phyloP scores from a whole-genome alignment of 306 rosid genomes.

The Vigna radiata region DNA sequence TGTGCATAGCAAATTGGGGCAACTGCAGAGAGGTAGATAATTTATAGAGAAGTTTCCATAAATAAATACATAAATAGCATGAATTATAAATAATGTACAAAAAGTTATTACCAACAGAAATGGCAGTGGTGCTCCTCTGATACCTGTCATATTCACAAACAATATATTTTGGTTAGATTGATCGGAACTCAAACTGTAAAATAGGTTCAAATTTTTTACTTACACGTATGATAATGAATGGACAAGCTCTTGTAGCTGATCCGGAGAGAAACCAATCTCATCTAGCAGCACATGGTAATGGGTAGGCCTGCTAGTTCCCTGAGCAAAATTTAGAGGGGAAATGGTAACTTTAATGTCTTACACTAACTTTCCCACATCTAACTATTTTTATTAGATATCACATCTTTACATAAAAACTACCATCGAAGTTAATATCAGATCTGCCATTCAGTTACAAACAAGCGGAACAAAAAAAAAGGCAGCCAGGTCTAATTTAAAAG shows the following conservation, averaged over 20 bases:
- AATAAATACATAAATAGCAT: not conserved
- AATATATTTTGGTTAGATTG: constrained; percentile 4
- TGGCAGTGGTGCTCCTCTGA: constrained; percentile 95
- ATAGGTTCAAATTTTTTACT: constrained; percentile 51
- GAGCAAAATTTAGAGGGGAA: constrained; percentile 24
- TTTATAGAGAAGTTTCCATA: not conserved
- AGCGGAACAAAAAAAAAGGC: not conserved
- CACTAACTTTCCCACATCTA: too few relatives aligned
- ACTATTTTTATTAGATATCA: too few relatives aligned
- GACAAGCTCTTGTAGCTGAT: constrained; percentile 91
- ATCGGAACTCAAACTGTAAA: not conserved
- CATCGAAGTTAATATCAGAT: not conserved
- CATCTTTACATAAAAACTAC: too few relatives aligned
- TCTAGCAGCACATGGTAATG: constrained; percentile 91
- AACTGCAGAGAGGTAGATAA: constrained; percentile 53
- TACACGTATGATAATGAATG: constrained; percentile 98
- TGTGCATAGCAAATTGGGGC: constrained; percentile 95
- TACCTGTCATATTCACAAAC: constrained; percentile 59
- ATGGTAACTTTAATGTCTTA: not conserved
- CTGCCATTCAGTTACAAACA: not conserved
- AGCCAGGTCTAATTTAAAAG: not conserved
- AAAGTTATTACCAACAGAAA: constrained; percentile 76
- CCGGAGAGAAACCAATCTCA: constrained; percentile 78
- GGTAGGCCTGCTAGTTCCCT: constrained; percentile 98
- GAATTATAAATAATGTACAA: not conserved